These are phyloP conservation scores for Floccularia luteovirens DNA, from an alignment of 768 basidiomycete genomes.

Conservation along the genomic window DNA sequence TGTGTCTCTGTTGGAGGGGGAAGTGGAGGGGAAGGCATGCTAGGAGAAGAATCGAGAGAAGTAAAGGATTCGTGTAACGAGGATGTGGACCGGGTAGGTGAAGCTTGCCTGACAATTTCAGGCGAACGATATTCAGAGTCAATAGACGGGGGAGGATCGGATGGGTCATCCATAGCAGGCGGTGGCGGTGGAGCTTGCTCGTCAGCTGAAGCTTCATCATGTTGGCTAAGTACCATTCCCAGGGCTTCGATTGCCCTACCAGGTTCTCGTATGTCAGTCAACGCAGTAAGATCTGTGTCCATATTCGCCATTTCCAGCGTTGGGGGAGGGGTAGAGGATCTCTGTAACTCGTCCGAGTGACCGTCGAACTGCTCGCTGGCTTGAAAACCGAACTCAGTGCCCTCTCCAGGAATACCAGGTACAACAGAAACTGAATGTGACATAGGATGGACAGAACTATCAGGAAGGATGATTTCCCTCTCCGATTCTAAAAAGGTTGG, in stretches of 20 bases:
- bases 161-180: conserved; percentile 80
- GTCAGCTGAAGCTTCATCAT: conserved; percentile 27
- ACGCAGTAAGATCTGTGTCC: conserved; percentile 62
- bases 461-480: conserved; percentile 63
- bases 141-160: conserved; percentile 83
- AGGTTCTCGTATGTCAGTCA: conserved; percentile 51
- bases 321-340: conserved; percentile 65
- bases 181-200: conserved; percentile 58
- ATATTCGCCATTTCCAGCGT: conserved; percentile 66
- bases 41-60: conserved; percentile 19
- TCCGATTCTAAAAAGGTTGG: conserved; percentile 82
- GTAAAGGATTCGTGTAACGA: conserved; percentile 20
- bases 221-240: conserved; percentile 49
- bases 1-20: conserved; percentile 23
- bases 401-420: conserved; percentile 59
- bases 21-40: conserved; percentile 19
- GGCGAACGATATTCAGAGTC: conserved; percentile 68
- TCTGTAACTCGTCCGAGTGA: conserved; percentile 60
- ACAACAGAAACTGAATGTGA: conserved; percentile 21
- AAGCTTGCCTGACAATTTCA: conserved; percentile 22
- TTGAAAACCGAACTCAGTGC: conserved; percentile 67
- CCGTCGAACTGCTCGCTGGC: conserved; percentile 76
- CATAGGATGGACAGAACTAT: conserved; percentile 27
- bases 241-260: conserved; percentile 49
- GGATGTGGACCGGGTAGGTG: conserved; percentile 27